phyloP scores from a whole-genome alignment of 345 rosid species.

The Eucalyptus brandiana region DNA sequence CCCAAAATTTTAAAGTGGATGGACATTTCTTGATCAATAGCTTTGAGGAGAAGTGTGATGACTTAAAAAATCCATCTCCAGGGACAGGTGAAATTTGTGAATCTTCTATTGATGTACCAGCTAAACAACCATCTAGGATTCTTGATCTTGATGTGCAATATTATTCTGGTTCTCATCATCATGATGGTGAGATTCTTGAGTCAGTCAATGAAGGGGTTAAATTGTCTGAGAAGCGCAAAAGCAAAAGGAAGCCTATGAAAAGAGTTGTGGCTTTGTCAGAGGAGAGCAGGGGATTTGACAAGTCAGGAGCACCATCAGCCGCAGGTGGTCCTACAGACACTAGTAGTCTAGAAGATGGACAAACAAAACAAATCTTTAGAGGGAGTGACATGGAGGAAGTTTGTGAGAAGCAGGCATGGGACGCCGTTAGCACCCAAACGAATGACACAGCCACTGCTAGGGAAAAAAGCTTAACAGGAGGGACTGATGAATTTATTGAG shows the following conservation, averaged over 20 bases:
- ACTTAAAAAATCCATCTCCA: slow-evolving; percentile 2
- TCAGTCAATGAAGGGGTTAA: slow-evolving; percentile 26
- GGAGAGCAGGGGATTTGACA: slow-evolving; percentile 16
- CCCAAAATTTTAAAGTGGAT: slow-evolving; percentile 1
- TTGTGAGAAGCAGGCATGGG: slow-evolving; percentile 3
- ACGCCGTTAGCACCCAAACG: not conserved
- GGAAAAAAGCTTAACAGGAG: slow-evolving; percentile 10
- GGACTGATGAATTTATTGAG: slow-evolving; percentile 42
- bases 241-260: slow-evolving; percentile 43
- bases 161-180: slow-evolving; percentile 4
- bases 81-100: slow-evolving; percentile 17
- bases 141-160: not conserved
- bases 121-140: slow-evolving; percentile 17
- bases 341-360: slow-evolving; percentile 8
- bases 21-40: not conserved
- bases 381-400: not conserved
- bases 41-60: slow-evolving; percentile 3
- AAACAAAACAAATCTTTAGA: not conserved
- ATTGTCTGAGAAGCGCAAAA: slow-evolving; percentile 35
- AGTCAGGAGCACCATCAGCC: slow-evolving; percentile 18
- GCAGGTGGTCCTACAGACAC: slow-evolving; percentile 13
- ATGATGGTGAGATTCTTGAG: slow-evolving; percentile 22
- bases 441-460: slow-evolving; percentile 3
- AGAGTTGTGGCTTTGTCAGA: slow-evolving; percentile 39
- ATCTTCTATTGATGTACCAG: slow-evolving; percentile 8